A percentile compares a stretch with the other conserved stretches of the same genome.
Conservation (phyloP, 805 yeast genomes). For the Ascoidea rubescens region DNA sequence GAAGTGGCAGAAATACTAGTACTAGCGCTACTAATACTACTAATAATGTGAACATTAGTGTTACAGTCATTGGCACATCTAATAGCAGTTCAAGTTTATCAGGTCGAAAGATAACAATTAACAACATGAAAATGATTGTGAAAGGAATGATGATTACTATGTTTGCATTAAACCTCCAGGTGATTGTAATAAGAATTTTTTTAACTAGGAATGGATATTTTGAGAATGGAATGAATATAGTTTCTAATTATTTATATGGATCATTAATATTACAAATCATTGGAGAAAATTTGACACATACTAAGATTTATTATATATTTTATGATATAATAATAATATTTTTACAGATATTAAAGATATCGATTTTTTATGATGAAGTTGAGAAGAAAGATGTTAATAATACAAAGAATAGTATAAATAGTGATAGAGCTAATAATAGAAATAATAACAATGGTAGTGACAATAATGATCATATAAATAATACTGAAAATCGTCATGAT, state of each 20-base stretch:
- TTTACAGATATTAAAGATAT: constrained; percentile 18
- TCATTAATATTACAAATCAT: constrained; percentile 27
- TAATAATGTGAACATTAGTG: constrained; percentile 8
- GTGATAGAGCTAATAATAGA: constrained; percentile 7
- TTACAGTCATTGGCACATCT: constrained; percentile 1
- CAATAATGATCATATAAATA: background rate
- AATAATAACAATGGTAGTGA: background rate
- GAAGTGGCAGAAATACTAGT: no score
- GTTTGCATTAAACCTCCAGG: constrained; percentile 13
- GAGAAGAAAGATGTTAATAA: constrained; percentile 15
- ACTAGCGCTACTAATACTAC: no score
- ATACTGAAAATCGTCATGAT: background rate
- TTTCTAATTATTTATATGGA: constrained; percentile 20
- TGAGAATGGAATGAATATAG: constrained; percentile 12
- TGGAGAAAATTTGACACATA: constrained; percentile 27
- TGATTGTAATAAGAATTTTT: constrained; percentile 22
- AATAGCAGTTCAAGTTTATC: no score
- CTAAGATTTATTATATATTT: constrained; percentile 14
- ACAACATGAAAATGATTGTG: constrained; percentile 16
- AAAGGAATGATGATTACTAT: constrained; percentile 18
- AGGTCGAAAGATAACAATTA: constrained; percentile 9
- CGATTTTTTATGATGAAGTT: constrained; percentile 15
- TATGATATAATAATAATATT: constrained; percentile 19
- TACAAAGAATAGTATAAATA: constrained; percentile 16
- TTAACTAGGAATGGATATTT: constrained; percentile 15